phyloP scores from a whole-genome alignment of 2,329 filamentous ascomycete genomes.

The Pseudogymnoascus sp. region DNA sequence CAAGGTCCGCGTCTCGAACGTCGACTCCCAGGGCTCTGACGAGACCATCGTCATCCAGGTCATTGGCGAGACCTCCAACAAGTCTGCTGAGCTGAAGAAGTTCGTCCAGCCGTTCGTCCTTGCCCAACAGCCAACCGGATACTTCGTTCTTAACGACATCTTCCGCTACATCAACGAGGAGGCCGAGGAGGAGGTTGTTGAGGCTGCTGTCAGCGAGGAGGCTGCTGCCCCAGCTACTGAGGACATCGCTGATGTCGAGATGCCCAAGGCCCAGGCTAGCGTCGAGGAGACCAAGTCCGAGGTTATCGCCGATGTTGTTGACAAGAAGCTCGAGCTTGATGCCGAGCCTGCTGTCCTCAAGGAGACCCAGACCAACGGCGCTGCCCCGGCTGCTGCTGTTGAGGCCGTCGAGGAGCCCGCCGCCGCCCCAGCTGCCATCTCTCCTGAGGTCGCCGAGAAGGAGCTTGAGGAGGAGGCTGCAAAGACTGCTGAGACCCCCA shows the following conservation, averaged over 20 bases:
- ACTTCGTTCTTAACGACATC: constrained; percentile 98
- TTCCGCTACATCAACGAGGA: constrained; percentile 88
- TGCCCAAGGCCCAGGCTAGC: constrained; percentile 27
- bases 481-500: constrained; percentile 53
- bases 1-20: constrained; percentile 97
- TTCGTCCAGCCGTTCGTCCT: constrained; percentile 98
- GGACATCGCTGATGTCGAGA: constrained; percentile 25
- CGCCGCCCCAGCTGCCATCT: constrained; percentile 17
- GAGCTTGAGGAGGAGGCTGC: constrained; percentile 31
- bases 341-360: constrained; percentile 33
- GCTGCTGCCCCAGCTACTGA: constrained; percentile 15
- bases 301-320: constrained; percentile 50
- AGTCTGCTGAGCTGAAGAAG: constrained; percentile 82
- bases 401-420: constrained; percentile 35
- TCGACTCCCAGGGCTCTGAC: constrained; percentile 89
- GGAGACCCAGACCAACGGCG: constrained; percentile 38
- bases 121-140: constrained; percentile 90
- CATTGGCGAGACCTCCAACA: constrained; percentile 96
- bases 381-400: constrained; percentile 32
- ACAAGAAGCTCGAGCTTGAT: constrained; percentile 64
- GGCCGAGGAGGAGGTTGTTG: constrained; percentile 62
- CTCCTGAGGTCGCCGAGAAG: constrained; percentile 10
- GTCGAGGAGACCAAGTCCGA: constrained; percentile 30
- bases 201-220: constrained; percentile 31
- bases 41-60: constrained; percentile 96